Conservation (phyloP, 1,284 basidiomycete species). For the Schizophyllum commune region DNA sequence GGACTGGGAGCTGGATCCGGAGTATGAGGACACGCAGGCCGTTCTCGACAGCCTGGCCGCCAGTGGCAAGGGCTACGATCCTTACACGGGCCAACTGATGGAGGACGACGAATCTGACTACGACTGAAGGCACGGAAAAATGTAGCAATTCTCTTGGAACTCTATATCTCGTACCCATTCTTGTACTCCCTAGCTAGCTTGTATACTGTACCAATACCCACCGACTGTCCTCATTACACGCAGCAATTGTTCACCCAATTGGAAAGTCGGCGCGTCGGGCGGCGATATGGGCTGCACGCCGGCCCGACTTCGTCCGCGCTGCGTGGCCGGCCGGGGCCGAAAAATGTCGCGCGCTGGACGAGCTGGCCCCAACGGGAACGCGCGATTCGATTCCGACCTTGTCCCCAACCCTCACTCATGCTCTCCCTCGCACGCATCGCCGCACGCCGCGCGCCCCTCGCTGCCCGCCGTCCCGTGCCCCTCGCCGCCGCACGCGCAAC, state of each 20-base stretch:
- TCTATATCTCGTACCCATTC: conserved; percentile 14
- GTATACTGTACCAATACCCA: no score
- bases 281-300: conserved; percentile 1
- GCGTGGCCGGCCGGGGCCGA: not conserved
- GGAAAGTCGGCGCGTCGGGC: conserved; percentile 9
- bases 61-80: conserved; percentile 29
- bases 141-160: conserved; percentile 35
- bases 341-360: conserved; percentile 8
- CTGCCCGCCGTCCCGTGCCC: conserved; percentile 30
- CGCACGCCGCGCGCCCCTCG: conserved; percentile 12
- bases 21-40: conserved; percentile 23
- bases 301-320: not conserved
- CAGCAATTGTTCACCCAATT: not conserved
- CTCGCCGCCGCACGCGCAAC: conserved; percentile 33
- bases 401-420: conserved; percentile 45
- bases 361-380: conserved; percentile 19
- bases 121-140: conserved; percentile 74
- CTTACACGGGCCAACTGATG: conserved; percentile 59
- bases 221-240: no score
- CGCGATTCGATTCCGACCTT: conserved; percentile 18
- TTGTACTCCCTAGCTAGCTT: no score
- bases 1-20: conserved; percentile 52
- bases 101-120: conserved; percentile 35
- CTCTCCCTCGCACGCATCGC: conserved; percentile 58
- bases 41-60: conserved; percentile 39